Evolutionary conservation across 805 yeast genomes (phyloP), one percentile per base, ranked within the genome.

Genomic region (Starmerella potacharoeniae): DNA sequence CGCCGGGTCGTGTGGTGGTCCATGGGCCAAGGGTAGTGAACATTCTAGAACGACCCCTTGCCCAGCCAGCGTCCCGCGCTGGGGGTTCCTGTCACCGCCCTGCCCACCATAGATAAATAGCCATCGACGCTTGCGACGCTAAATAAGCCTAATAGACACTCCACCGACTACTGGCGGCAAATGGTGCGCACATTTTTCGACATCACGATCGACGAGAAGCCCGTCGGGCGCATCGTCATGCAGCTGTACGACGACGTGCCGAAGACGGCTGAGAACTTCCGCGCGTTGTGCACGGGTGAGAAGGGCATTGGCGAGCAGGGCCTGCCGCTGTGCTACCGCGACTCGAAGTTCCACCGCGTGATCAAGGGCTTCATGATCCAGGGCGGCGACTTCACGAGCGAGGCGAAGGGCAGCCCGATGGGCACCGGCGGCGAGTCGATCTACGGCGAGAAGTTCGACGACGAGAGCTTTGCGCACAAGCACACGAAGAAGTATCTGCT

Each of bases 341-440:
- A 87, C 22, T 84, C 95, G n/a, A 70, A 76, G n/a, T 91, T 91
- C 76, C 98, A 91, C 72, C 79, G 98, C 59, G 64, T 93, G 39
- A 93, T 91, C 69, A 81, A 83, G 67, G 80, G 79, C 56, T 89
- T 89, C 66, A 89, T 89, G 97, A 78, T 86, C 64, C 97, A 89
- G 73, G 96, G 96, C 68, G 96, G 96, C 63, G 96, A 89, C 68
- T 89, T 88, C 71, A 83, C 87, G n/a, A 71, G 68, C 50, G 78
- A 77, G 53, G 73, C 81, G 62, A 16, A 28, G 14, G 54, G 52
- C 17, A 31, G 33, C 41, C 62, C 62, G 13, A 49, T 58, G 30
- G 89, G 89, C 40, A 82, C 89, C 11, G 93, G 93, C 44, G 93
- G 93, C 53, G 87, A 82, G 67, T 81, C 87, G 39, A 85, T 85